Base-by-base conservation (phyloP, 2,329 filamentous ascomycete genomes). In the Parastagonospora nodorum region DNA sequence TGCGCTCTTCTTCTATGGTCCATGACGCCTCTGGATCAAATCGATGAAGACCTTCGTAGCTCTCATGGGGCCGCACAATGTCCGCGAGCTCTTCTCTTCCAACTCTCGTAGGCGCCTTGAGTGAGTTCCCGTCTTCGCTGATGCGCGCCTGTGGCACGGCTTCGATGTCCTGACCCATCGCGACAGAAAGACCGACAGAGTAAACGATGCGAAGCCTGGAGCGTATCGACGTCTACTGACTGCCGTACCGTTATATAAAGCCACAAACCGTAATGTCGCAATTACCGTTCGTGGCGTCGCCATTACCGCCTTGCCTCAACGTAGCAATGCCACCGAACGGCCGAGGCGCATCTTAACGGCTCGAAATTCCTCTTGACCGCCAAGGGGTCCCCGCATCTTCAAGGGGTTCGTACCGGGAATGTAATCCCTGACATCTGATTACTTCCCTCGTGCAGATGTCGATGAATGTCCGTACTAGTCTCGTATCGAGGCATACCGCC, bases 21-120 rank as follows among this genome's bases (percentile, higher is more conserved):
- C 84, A 86, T 48, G 75, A 72, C 19, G 78, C 81, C 1, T 71
- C 61, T 1, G 83, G 82, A 55, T 86, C 82, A 60, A 79, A 85
- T 45, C 82, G 76, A 64, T 86, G 84, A 8, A 74, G 72, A 16
- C 82, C 82, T 64, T 86, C 84, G 48, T 65, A 65, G 28, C 73
- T 70, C 7, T 77, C 76, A 33, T 82, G 79, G 1, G 81, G 81
- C 12, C 52, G 61, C n/a, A 62, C 47, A 11, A 64, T 64, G 14
- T 60, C 57, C 5, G 66, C 64, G 28, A 69, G 60, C 43, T 68
- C 64, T 40, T 58, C 53, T 49, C 65, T 63, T 37, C 66, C 66
- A 15, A 69, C 63, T 29, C 56, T 57, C n/a, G 58, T 53, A 9
- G 55, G 53, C 27, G 51, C 43, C 40, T 66, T 67, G 48, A 67